Evolutionary conservation across 2,329 filamentous ascomycete genomes (phyloP).

Genomic region (Cytospora schulzeri): DNA sequence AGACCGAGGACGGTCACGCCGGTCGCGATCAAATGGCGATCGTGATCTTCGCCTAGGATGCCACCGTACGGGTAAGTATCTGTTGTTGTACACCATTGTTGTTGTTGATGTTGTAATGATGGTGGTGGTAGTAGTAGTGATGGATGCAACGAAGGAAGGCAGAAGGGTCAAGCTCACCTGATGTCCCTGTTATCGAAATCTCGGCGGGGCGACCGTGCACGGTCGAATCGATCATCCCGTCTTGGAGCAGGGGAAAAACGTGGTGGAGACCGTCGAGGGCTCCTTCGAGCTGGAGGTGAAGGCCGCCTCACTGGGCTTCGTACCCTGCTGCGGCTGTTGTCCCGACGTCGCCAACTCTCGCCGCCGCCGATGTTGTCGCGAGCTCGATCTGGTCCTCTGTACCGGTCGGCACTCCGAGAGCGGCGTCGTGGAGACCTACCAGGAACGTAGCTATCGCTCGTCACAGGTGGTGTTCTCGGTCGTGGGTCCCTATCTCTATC

Average conservation of each 20-base stretch:
- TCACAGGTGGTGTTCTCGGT: conserved; percentile 34
- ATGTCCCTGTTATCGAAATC: conserved; percentile 43
- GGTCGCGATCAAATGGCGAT: conserved; percentile 54
- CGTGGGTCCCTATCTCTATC: conserved; percentile 36
- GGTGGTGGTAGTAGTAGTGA: not conserved
- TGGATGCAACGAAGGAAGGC: not conserved
- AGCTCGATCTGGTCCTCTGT: conserved; percentile 40
- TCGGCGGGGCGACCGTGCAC: conserved; percentile 43
- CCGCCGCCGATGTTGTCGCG: conserved; percentile 34
- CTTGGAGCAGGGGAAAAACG: conserved; percentile 42
- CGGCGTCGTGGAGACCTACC: conserved; percentile 45
- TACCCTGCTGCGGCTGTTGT: conserved; percentile 43
- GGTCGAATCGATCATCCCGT: conserved; percentile 43
- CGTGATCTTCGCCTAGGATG: conserved; percentile 53
- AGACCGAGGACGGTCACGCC: conserved; percentile 47
- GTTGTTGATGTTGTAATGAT: conserved; percentile 11
- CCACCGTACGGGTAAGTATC: conserved; percentile 17
- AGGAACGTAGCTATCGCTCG: conserved; percentile 46
- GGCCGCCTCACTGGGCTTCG: conserved; percentile 40
- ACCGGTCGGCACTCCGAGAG: conserved; percentile 46
- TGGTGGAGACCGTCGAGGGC: conserved; percentile 37
- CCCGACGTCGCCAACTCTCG: conserved; percentile 44
- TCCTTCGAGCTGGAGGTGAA: conserved; percentile 37
- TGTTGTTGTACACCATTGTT: conserved; percentile 15
- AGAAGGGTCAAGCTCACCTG: conserved; percentile 31